These are phyloP conservation scores for Xerocomus minutiporus DNA, from an alignment of 1,284 basidiomycete species.

Conservation along the genomic window DNA sequence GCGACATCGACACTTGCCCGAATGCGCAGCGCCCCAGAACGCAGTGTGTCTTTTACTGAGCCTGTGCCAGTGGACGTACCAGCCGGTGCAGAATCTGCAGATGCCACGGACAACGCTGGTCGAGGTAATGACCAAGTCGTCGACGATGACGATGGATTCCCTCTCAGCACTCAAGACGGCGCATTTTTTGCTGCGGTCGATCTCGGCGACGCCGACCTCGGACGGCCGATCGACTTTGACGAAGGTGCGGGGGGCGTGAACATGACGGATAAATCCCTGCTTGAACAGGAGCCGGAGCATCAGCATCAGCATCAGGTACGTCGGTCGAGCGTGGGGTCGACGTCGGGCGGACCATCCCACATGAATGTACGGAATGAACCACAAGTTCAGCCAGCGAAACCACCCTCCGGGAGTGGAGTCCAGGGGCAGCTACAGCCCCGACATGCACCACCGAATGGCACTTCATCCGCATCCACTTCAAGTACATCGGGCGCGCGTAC, in stretches of 20 bases:
- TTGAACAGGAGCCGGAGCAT: neutral
- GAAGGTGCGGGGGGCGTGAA: slow-evolving; percentile 28
- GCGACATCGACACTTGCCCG: slow-evolving; percentile 17
- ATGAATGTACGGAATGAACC: neutral
- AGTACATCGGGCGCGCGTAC: slow-evolving; percentile 6
- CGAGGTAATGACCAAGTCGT: slow-evolving; percentile 1
- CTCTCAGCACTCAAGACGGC: slow-evolving; percentile 59
- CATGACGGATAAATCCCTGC: slow-evolving; percentile 9
- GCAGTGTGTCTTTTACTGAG: slow-evolving; percentile 11
- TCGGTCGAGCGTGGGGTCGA: neutral
- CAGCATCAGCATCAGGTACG: slow-evolving; percentile 4
- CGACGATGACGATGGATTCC: slow-evolving; percentile 39
- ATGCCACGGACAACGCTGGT: slow-evolving; percentile 9
- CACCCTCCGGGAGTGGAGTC: neutral
- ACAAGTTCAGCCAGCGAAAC: neutral
- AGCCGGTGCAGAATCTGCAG: neutral
- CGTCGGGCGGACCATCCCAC: neutral
- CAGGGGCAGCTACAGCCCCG: neutral
- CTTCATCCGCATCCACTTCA: slow-evolving; percentile 6
- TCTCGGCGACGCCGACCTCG: slow-evolving; percentile 49
- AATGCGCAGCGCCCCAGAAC: slow-evolving; percentile 4
- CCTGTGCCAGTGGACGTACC: neutral
- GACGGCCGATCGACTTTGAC: slow-evolving; percentile 48
- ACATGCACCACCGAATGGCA: slow-evolving; percentile 4
- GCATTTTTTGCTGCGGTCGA: slow-evolving; percentile 57